phyloP scores from a whole-genome alignment of 768 basidiomycete species.

The Favolaschia claudopus region DNA sequence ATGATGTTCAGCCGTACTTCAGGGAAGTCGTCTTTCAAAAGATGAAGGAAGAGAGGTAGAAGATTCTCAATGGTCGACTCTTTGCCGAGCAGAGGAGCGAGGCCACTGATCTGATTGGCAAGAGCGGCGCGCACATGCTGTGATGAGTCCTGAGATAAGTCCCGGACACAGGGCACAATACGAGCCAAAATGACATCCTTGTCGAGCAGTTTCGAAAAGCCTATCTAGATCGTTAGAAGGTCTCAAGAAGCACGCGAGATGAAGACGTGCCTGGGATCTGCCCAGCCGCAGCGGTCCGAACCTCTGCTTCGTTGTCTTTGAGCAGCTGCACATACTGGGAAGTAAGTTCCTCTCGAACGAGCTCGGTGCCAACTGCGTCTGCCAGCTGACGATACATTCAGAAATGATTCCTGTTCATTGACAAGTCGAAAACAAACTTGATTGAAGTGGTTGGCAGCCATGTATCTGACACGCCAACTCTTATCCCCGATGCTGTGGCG shows the following conservation, averaged over 20 bases:
- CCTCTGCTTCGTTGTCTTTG: conserved; percentile 99
- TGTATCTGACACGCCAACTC: conserved; percentile 98
- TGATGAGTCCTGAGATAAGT: conserved; percentile 90
- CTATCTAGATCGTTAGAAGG: conserved; percentile 48
- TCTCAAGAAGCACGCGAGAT: conserved; percentile 3
- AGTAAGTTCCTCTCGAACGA: conserved; percentile 94
- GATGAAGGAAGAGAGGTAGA: conserved; percentile 94
- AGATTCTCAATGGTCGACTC: conserved; percentile 96
- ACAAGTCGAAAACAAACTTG: conserved; percentile 58
- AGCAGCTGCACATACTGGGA: conserved; percentile 91
- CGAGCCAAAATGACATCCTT: conserved; percentile 92
- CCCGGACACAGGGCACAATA: conserved; percentile 93
- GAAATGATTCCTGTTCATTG: neutral
- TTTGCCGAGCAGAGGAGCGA: conserved; percentile 92
- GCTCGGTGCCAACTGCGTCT: conserved; percentile 85
- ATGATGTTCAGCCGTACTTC: conserved; percentile 98
- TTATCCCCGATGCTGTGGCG: conserved; percentile 91
- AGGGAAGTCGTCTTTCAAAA: conserved; percentile 98
- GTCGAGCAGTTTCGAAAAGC: conserved; percentile 93
- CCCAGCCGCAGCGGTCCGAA: conserved; percentile 93
- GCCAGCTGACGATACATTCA: conserved; percentile 67
- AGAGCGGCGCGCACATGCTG: conserved; percentile 98
- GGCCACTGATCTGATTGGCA: conserved; percentile 94
- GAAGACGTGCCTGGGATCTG: conserved; percentile 89
- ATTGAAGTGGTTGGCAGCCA: conserved; percentile 98